Base-by-base conservation (phyloP, 2,329 filamentous ascomycete genomes). In the Cladosporium sp. region DNA sequence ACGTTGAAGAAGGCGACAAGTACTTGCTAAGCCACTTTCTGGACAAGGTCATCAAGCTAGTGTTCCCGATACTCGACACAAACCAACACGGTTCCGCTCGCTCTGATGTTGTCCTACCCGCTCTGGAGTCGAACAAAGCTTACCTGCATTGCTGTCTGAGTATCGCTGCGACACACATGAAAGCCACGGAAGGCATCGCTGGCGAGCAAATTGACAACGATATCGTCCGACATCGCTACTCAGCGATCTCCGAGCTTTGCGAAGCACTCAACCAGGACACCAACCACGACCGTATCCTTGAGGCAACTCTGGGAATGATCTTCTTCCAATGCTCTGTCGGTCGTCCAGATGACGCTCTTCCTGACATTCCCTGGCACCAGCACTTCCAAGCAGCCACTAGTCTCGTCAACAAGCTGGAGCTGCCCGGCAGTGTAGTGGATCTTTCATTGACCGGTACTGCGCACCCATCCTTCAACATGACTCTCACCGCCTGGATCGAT, bases 91-190 rank as follows among this genome's bases (percentile, higher is more conserved):
- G 89, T 33, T 87, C 85, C 1, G 83, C 89, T 32, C 82, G 85
- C 54, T 84, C 87, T 2, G 86, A 93, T 60, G 80, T 95, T 54
- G 85, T 97, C 58, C 79, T 97, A 13, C 89, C 88, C 4, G 88
- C 92, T 7, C 78, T 98, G 29, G 88, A 94, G 67, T 86, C 80
- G 60, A 98, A 97, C 79, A 91, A 88, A 69, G 86, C 84, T 58
- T 98, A 96, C 69, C 78, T 96, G 27, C 91, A 97, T 75, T 96
- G 91, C 74, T 97, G 92, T 71, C 76, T 98, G 55, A 94, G 89
- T 75, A 89, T 94, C 53, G 84, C 93, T 7, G 92, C 91, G 2
- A 88, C 94, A 65, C 93, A 98, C 71, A 82, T 88, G 71, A 96
- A 96, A 76, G 82, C 85, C 2, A 86, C 85, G 0, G 78, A 83